phyloP scores from a whole-genome alignment of 352 stramenopile species.

The Phytopythium chamaehyphon region DNA sequence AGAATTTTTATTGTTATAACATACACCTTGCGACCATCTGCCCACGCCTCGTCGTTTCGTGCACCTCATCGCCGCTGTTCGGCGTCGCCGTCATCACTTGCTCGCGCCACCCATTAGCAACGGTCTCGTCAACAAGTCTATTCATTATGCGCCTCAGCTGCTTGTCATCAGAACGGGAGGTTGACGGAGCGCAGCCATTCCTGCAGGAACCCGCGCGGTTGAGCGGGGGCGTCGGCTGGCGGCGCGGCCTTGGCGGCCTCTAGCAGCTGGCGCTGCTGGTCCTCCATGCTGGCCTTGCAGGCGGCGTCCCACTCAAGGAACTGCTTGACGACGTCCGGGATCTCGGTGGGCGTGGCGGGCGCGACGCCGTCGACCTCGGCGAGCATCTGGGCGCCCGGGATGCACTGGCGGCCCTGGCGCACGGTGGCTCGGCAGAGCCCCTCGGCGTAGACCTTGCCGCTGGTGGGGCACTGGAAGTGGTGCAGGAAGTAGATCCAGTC shows the following conservation, averaged over 20 bases:
- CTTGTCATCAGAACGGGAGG: constrained; percentile 33
- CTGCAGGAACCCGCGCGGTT: constrained; percentile 12
- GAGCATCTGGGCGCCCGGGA: constrained; percentile 25
- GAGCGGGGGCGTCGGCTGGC: neutral
- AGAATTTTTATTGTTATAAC: constrained; percentile 1
- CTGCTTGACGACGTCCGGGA: constrained; percentile 36
- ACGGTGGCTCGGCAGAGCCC: constrained; percentile 37
- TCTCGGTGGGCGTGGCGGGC: constrained; percentile 14
- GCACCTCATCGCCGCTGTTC: no score
- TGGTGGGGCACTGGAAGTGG: constrained; percentile 55
- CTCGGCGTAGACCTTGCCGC: constrained; percentile 55
- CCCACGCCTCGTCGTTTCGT: no score
- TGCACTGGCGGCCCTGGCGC: constrained; percentile 16
- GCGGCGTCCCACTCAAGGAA: constrained; percentile 42
- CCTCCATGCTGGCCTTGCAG: constrained; percentile 24
- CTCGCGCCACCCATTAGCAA: neutral
- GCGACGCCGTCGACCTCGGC: constrained; percentile 21
- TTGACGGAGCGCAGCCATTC: constrained; percentile 46
- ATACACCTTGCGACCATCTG: no score
- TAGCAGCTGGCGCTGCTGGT: constrained; percentile 4
- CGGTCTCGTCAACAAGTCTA: neutral
- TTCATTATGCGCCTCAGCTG: no score
- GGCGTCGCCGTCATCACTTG: no score
- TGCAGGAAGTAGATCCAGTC: constrained; percentile 60
- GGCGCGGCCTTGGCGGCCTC: constrained; percentile 6